Evolutionary conservation across 306 rosid species (phyloP), one percentile per base, ranked within the genome.

Genomic region (Dryas drummondii): DNA sequence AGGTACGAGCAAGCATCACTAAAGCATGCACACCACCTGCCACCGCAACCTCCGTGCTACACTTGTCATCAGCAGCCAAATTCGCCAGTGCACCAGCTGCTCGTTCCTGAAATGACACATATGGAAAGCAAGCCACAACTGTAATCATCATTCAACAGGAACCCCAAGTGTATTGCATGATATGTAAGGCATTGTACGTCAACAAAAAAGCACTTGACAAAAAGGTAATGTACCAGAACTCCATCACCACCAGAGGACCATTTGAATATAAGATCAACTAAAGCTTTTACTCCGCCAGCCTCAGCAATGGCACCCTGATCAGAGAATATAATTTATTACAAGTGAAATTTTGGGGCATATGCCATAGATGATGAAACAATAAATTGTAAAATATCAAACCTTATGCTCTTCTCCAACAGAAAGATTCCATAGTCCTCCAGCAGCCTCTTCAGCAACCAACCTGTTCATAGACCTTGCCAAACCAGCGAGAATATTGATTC

Each of bases 31-130:
- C 97, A 52, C 99, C 99, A 57, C 98, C 99, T 48, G 98, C 97
- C 78, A 84, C 57, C 12, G 99, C 99, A 83, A 96, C 99, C 81
- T 96, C 96, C 48, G 96, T 96, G 80, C 99, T 96, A 83, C 99
- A 96, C 85, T 93, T 91, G 84, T 96, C 99, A 83, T 96, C 99
- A 67, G 99, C 99, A 49, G 99, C 99, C 87, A 96, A 90, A 88
- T 96, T 96, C 27, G 99, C 99, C 80, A 96, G 83, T 76, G 99
- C 99, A 85, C 98, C 99, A 76, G 99, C 99, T 14, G 99, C 99
- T 53, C 99, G 99, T 79, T 96, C 99, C 98, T 96, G 85, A 67
- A 83, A 76, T 63, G 65, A 76, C 67, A 65, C 50, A 82, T 50
- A 78, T 68, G 14, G 44, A 52, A 74, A 70, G 68, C 52, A 62